phyloP scores from a whole-genome alignment of 495 filamentous ascomycete species.

The Tetracladium marchalianum region DNA sequence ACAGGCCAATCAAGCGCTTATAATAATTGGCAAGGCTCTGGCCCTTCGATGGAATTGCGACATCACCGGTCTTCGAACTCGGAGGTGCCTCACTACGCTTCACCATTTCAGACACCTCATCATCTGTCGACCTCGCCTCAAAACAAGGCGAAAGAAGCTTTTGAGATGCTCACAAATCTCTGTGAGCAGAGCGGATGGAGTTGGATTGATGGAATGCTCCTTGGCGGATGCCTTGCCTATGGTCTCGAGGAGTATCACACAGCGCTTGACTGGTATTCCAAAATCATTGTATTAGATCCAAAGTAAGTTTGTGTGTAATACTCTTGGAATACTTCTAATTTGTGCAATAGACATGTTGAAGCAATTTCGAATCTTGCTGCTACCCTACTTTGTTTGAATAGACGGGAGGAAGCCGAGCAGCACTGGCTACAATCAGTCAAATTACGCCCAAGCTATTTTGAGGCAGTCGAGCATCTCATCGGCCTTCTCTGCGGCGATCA shows the following conservation, averaged over 20 bases:
- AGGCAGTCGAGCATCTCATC: conserved; percentile 93
- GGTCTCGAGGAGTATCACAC: conserved; percentile 80
- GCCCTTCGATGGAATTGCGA: background rate
- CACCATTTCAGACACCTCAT: conserved; percentile 8
- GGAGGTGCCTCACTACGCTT: conserved; percentile 16
- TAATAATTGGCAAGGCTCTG: background rate
- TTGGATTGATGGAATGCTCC: conserved; percentile 92
- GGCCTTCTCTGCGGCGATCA: conserved; percentile 77
- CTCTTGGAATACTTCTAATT: conserved; percentile 3
- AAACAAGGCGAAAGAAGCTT: conserved; percentile 43
- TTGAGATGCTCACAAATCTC: conserved; percentile 71
- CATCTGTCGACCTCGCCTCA: conserved; percentile 2
- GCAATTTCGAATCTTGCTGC: conserved; percentile 91
- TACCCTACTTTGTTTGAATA: conserved; percentile 72
- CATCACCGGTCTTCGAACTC: conserved; percentile 3
- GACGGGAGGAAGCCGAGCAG: conserved; percentile 73
- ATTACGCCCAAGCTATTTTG: conserved; percentile 80
- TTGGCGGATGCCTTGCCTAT: conserved; percentile 90
- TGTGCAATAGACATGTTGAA: conserved; percentile 66
- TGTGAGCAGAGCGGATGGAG: conserved; percentile 84
- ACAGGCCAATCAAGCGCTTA: background rate
- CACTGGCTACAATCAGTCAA: conserved; percentile 81
- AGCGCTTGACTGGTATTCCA: conserved; percentile 80
- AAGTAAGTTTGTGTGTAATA: conserved; percentile 52
- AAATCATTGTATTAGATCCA: conserved; percentile 71